phyloP scores from a whole-genome alignment of 2,329 filamentous ascomycete genomes.

The Lasiodiplodia sp. region DNA sequence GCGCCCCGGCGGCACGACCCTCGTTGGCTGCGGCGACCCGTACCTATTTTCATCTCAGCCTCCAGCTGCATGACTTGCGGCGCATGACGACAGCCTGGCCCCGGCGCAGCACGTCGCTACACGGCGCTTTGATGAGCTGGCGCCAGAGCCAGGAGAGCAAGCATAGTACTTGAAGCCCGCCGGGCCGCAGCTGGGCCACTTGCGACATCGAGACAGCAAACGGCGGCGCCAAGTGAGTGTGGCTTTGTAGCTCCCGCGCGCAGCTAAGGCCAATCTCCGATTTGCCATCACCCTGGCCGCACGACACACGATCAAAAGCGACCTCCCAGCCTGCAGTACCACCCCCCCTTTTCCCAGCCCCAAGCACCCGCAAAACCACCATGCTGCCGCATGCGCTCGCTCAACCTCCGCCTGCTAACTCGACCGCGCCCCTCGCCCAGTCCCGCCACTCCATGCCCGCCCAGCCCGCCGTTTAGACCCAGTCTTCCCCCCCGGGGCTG shows the following conservation, averaged over 20 bases:
- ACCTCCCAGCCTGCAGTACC: constrained; percentile 28
- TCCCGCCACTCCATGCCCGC: constrained; percentile 9
- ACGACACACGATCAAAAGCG: constrained; percentile 26
- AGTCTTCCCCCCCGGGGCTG: constrained; percentile 6
- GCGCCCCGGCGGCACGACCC: constrained; percentile 5
- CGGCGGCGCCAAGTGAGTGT: constrained; percentile 19
- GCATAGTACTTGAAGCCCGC: background rate
- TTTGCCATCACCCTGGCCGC: constrained; percentile 18
- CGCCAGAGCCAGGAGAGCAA: constrained; percentile 19
- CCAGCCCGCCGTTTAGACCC: constrained; percentile 15
- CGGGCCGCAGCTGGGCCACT: background rate
- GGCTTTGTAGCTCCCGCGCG: constrained; percentile 13
- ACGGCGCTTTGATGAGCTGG: constrained; percentile 17
- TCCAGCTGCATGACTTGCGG: constrained; percentile 19
- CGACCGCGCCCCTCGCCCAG: constrained; percentile 5
- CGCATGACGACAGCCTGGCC: constrained; percentile 24
- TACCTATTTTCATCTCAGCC: constrained; percentile 14
- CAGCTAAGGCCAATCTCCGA: constrained; percentile 30
- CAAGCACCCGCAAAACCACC: constrained; percentile 19
- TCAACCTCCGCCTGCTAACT: constrained; percentile 8
- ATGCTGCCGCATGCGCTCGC: constrained; percentile 20
- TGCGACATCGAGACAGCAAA: constrained; percentile 12
- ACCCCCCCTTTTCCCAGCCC: constrained; percentile 25
- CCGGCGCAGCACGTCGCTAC: constrained; percentile 8
- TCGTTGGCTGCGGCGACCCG: constrained; percentile 1